Evolutionary conservation across 768 basidiomycete genomes (phyloP), one percentile per base, ranked within the genome.

Genomic region (Macrolepiota fuliginosa): DNA sequence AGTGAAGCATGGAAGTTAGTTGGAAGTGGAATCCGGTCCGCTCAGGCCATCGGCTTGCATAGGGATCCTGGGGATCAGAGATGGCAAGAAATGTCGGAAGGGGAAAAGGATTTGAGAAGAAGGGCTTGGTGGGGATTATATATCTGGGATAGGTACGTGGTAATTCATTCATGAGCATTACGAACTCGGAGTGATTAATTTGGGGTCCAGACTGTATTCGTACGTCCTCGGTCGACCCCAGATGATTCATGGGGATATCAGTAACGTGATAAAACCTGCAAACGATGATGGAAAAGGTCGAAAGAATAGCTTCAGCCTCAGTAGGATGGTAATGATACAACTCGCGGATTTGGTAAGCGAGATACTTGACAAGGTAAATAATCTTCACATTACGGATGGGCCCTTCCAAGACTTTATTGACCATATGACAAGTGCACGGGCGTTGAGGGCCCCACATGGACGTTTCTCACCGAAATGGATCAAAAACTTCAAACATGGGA

Each of bases 1-100:
- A 83, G 81, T 63, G 83, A 81, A 63, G 79, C 79, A 2, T 81
- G 81, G 79, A 79, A 79, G 68, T 63, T 81, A 36, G 72, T 76
- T n/a, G 78, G 79, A 3, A 72, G 69, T 51, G 76, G 75, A 12
- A 68, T 80, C 24, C 70, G 77, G 39, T 72, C 70, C 56, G 79
- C 78, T 19, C 69, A 75, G 64, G 73, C 79, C 22, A 73, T 79
- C 27, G 78, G 79, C 1, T 72, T 82, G 71, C 79, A 80, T 60
- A 72, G 75, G 46, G 81, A 81, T 66, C 78, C 78, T 9, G 73
- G 70, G 54, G 77, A 77, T 74, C 67, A 63, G 22, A 66, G 70
- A 36, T 80, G 77, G 77, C 76, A 77, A 49, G 75, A 76, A 64
- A 77, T 78, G 76, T 76, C 76, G 1, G 75, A 74, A 37, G 78